These are phyloP conservation scores for Phytophthora cactorum DNA, from an alignment of 352 stramenopile species.

Conservation along the genomic window DNA sequence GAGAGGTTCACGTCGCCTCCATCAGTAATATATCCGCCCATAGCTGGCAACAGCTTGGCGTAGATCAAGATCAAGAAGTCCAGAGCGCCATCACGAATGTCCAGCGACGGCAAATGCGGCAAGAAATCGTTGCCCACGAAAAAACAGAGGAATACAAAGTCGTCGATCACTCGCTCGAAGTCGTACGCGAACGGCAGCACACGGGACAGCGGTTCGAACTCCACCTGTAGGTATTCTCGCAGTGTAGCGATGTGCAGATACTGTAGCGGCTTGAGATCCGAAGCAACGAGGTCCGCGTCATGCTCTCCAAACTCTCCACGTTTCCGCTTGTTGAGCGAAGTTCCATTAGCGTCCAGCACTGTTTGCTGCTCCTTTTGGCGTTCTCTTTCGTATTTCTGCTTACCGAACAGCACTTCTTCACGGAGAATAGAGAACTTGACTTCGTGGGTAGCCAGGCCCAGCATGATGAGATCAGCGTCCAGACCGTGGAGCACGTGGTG, in stretches of 20 bases:
- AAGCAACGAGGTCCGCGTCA: slow-evolving; percentile 76
- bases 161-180: slow-evolving; percentile 98
- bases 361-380: slow-evolving; percentile 70
- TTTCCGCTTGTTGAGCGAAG: slow-evolving; percentile 74
- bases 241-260: slow-evolving; percentile 94
- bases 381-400: slow-evolving; percentile 81
- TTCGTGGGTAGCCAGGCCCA: slow-evolving; percentile 98
- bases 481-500: slow-evolving; percentile 98
- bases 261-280: slow-evolving; percentile 93
- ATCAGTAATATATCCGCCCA: slow-evolving; percentile 96
- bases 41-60: slow-evolving; percentile 79
- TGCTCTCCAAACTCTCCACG: slow-evolving; percentile 87
- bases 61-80: slow-evolving; percentile 99
- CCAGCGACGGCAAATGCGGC: slow-evolving; percentile 97
- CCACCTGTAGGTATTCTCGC: slow-evolving; percentile 93
- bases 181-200: slow-evolving; percentile 95
- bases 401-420: slow-evolving; percentile 93
- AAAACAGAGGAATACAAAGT: slow-evolving; percentile 99
- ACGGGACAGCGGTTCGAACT: slow-evolving; percentile 89
- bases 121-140: slow-evolving; percentile 99
- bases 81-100: slow-evolving; percentile 98
- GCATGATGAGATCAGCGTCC: slow-evolving; percentile 99
- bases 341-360: slow-evolving; percentile 77
- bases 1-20: slow-evolving; percentile 95
- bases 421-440: slow-evolving; percentile 98